These are phyloP conservation scores for Lactarius akahatsu DNA, from an alignment of 768 basidiomycete species.

Conservation along the genomic window DNA sequence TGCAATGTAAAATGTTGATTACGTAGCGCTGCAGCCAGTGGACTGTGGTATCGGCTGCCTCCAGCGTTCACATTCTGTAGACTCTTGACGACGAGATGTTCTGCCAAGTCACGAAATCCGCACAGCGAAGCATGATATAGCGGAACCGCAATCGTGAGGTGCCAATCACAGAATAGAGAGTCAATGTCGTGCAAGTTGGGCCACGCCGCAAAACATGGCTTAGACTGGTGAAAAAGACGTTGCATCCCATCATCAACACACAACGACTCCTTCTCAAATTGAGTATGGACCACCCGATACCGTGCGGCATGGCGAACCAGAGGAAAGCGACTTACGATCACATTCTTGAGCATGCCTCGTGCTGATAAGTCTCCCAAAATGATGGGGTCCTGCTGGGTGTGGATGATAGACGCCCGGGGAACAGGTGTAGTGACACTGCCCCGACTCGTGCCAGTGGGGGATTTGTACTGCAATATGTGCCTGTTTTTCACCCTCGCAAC, in stretches of 20 bases:
- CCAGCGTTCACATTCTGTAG: neutral
- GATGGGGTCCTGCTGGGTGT: neutral
- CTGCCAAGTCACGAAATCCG: constrained; percentile 1
- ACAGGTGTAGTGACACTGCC: neutral
- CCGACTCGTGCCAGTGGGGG: neutral
- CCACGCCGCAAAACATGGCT: neutral
- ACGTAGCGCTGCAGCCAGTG: neutral
- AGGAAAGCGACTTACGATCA: neutral
- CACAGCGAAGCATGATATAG: neutral
- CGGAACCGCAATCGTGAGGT: neutral
- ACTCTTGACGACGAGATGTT: neutral
- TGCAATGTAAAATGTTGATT: neutral
- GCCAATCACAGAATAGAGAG: neutral
- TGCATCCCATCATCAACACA: neutral
- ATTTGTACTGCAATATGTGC: neutral
- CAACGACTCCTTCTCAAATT: neutral
- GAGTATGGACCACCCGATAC: neutral
- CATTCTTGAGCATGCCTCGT: neutral
- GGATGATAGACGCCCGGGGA: neutral
- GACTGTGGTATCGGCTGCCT: neutral
- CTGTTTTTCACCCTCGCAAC: neutral
- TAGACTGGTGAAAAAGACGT: neutral
- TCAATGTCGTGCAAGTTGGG: neutral
- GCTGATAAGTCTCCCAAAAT: neutral
- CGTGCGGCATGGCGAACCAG: neutral